Base-by-base conservation (phyloP, 805 yeast genomes). In the Limtongia smithiae region DNA sequence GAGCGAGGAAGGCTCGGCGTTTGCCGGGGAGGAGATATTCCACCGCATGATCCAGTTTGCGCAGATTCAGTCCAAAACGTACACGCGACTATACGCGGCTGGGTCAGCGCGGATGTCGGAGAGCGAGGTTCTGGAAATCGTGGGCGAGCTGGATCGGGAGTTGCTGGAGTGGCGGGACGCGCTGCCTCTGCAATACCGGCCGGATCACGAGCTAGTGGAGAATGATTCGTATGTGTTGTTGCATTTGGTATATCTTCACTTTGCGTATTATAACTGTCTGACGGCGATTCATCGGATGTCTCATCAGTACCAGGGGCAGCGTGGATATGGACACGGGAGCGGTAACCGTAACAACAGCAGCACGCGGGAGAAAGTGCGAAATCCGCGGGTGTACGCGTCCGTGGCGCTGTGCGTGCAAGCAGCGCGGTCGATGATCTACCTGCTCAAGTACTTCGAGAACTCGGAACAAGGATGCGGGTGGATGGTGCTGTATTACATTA, bases 381-480 rank as follows among this genome's bases (percentile, higher is more conserved):
- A 54, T 28, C 62, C 62, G 15, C 54, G 61, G 7, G 60, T 59
- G 18, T 57, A 37, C 30, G 59, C 62, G 15, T 59, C 62, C 11
- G 51, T 62, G 5, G 60, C 55, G 12, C 33, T 59, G 15, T 59
- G 62, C 33, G 60, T 59, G 20, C 60, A 59, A 30, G 58, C 62
- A 2, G 59, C 62, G 18, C 54, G 62, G 15, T 47, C 61, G 27
- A 56, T 48, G 11, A 37, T 59, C 2, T 45, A 44, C 24, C 33
- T 59, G 41, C 44, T 54, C n/a, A 48, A 48, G 31, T 39, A 42
- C 24, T 48, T 52, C 34, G 48, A 53, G 18, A 30, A 33, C 14
- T 17, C 37, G 17, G 59, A 47, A 35, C 6, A 28, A 14, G 24
- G 46, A 3, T 46, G 48, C 27, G 60, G 59, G 28, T 43, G 51